Base-by-base conservation (phyloP, 1,284 basidiomycete genomes). In the Albatrellus sp. region DNA sequence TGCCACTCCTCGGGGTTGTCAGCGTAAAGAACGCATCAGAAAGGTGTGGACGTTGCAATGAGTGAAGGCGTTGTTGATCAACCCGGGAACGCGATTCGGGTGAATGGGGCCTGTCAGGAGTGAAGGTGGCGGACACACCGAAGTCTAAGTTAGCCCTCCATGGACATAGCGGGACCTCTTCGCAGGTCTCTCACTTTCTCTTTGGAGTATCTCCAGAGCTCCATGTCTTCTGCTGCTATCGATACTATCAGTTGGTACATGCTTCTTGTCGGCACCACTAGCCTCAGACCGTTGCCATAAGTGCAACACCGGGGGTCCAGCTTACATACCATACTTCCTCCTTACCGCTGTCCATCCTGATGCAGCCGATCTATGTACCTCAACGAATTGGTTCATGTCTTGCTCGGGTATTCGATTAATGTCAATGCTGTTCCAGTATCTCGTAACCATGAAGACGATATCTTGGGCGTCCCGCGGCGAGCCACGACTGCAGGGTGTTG, bases 361-460 rank as follows among this genome's bases (percentile, higher is more conserved):
- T 6, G 69, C 73, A 31, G 70, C 79, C 11, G 67, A 61, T 33
- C 68, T 59, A 53, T 81, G 69, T 33, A 64, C 65, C 13, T 65
- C 57, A 24, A 80, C 76, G 54, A 88, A 85, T 24, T 72, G 67
- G 46, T 74, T 75, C 84, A 88, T 88, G 57, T 88, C 83, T 47
- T 76, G 72, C 59, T 88, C 83, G 20, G 79, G 77, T 50, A 87
- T 79, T 52, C 83, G 79, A 56, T 87, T 87, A 54, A 86, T 76
- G 59, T 87, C 83, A 47, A 87, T 73, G 42, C 71, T 69, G 55
- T 80, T 79, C 83, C 83, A 86, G 55, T 80, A 83, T 45, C 73
- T 74, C 47, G 72, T 67, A 51, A 87, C 62, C 39, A 74, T 67
- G 55, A 75, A 86, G 39, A 68, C 58, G 53, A 86, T 82, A 52